Conservation (phyloP, 352 stramenopile species). For the Aphanomyces stellatus region DNA sequence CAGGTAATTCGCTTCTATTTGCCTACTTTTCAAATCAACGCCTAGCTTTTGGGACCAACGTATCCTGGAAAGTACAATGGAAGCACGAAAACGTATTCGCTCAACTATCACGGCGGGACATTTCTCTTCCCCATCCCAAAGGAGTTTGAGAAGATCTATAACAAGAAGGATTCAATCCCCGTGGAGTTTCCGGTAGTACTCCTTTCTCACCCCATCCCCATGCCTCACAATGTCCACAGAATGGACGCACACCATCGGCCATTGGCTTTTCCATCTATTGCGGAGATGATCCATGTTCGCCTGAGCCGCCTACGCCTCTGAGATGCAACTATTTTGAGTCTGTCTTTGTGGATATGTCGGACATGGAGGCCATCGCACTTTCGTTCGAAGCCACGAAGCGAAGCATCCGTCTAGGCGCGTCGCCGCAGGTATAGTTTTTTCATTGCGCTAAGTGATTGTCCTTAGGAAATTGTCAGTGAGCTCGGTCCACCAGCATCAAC, state of each 20-base stretch:
- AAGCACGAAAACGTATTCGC: constrained; percentile 53
- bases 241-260: constrained; percentile 60
- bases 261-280: constrained; percentile 62
- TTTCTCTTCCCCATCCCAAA: constrained; percentile 71
- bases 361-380: constrained; percentile 29
- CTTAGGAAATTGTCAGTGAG: constrained; percentile 69
- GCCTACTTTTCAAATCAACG: neutral
- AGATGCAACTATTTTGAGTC: constrained; percentile 76
- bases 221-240: constrained; percentile 26
- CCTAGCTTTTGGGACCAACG: constrained; percentile 75
- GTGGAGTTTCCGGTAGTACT: constrained; percentile 65
- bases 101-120: constrained; percentile 61
- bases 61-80: constrained; percentile 68
- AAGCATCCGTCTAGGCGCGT: constrained; percentile 62
- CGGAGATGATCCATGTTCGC: constrained; percentile 36
- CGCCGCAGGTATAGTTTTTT: constrained; percentile 45
- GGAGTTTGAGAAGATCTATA: constrained; percentile 62
- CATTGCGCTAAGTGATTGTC: neutral
- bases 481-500: constrained; percentile 63
- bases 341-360: constrained; percentile 43
- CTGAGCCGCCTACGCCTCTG: constrained; percentile 29
- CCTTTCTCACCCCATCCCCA: neutral
- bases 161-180: constrained; percentile 64
- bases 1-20: constrained; percentile 62
- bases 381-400: constrained; percentile 56